A percentile compares a stretch with the other conserved stretches of the same genome.
phyloP scores from a whole-genome alignment of 306 rosid species.

The Lagenaria siceraria region DNA sequence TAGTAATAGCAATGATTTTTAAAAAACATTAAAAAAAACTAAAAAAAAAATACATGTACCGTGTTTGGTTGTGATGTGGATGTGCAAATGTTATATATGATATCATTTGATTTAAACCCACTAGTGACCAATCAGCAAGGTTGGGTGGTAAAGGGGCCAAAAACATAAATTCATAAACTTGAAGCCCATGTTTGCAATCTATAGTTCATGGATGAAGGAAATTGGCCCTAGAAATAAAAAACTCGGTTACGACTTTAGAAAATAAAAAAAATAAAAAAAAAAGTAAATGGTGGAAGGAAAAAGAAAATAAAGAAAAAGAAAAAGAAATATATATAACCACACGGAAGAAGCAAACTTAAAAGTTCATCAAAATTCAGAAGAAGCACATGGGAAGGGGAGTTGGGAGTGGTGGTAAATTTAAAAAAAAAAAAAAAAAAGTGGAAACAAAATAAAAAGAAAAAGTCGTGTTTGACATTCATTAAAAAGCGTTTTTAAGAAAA shows the following conservation, averaged over 20 bases:
- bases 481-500: neutral
- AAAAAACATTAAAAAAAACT: neutral
- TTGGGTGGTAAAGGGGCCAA: neutral
- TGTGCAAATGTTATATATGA: neutral
- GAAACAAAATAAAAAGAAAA: neutral
- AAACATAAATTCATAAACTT: neutral
- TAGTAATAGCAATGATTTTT: no score
- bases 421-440: neutral
- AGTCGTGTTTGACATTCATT: neutral
- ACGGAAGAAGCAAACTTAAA: neutral
- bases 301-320: neutral
- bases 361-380: constrained; percentile 1
- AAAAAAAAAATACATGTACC: neutral
- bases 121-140: neutral
- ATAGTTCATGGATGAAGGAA: neutral
- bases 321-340: neutral
- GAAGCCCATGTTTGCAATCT: neutral
- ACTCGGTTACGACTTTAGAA: neutral
- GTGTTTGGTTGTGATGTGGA: neutral
- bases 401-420: neutral
- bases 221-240: neutral
- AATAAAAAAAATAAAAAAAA: neutral
- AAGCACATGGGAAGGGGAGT: neutral
- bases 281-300: constrained; percentile 2
- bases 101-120: neutral